These are phyloP conservation scores for Cadophora sp. DNA, from an alignment of 2,329 filamentous ascomycete genomes.

Conservation along the genomic window DNA sequence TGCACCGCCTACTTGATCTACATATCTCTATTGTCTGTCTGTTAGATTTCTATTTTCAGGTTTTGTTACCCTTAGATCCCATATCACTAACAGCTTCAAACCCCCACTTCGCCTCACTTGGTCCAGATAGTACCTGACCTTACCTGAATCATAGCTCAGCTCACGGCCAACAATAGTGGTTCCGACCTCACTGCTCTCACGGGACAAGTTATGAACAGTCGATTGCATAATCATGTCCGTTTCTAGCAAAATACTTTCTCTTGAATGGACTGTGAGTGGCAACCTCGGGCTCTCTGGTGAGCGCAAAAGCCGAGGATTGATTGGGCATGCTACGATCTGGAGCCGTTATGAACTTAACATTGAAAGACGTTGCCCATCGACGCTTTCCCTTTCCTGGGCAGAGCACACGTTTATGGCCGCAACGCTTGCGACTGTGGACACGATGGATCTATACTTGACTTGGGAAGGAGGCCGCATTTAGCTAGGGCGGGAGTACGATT, in stretches of 20 bases:
- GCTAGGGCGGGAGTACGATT: not conserved
- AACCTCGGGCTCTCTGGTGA: not conserved
- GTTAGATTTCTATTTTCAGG: not conserved
- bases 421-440: not conserved
- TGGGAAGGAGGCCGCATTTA: not conserved
- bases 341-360: constrained; percentile 12
- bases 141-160: not conserved
- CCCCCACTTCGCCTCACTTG: not conserved
- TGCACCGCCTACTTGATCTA: not conserved
- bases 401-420: not conserved
- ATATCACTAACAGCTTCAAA: not conserved
- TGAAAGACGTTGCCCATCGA: constrained; percentile 10
- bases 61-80: not conserved
- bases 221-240: constrained; percentile 21
- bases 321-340: constrained; percentile 12
- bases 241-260: not conserved
- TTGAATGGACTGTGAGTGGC: not conserved
- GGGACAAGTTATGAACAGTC: not conserved
- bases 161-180: not conserved
- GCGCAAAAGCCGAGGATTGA: not conserved
- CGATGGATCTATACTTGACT: constrained; percentile 3
- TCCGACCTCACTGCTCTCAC: not conserved
- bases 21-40: too few relatives aligned
- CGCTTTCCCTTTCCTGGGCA: constrained; percentile 17
- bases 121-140: too few relatives aligned